A percentile compares a stretch with the other conserved stretches of the same genome.
These are phyloP conservation scores for Mycena kentingensis DNA, from an alignment of 768 basidiomycete species.

Conservation along the genomic window DNA sequence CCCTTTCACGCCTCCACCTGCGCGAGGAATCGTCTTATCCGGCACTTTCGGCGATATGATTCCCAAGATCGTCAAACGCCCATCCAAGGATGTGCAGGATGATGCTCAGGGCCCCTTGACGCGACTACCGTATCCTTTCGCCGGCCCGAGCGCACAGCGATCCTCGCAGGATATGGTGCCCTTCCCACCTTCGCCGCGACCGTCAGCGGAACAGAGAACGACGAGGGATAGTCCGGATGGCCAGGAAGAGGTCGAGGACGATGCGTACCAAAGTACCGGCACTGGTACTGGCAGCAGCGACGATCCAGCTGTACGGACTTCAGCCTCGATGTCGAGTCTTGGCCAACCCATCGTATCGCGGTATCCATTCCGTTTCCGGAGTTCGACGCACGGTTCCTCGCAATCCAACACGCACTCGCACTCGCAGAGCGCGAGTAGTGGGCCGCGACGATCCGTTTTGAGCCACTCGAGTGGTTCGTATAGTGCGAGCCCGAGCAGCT, in stretches of 20 bases:
- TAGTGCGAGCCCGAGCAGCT: constrained; percentile 27
- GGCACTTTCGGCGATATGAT: constrained; percentile 49
- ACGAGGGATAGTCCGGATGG: constrained; percentile 33
- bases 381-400: constrained; percentile 48
- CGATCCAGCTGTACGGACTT: constrained; percentile 59
- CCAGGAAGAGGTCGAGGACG: constrained; percentile 45
- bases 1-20: constrained; percentile 52
- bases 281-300: too few relatives aligned
- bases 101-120: constrained; percentile 48
- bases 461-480: too few relatives aligned
- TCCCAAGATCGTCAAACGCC: constrained; percentile 45
- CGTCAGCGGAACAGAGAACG: constrained; percentile 39
- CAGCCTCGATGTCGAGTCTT: constrained; percentile 83
- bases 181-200: constrained; percentile 66
- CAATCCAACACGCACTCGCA: constrained; percentile 37
- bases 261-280: constrained; percentile 48
- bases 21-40: constrained; percentile 57
- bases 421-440: constrained; percentile 27
- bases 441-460: too few relatives aligned
- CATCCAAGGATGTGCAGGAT: constrained; percentile 50
- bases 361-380: constrained; percentile 72
- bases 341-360: constrained; percentile 74
- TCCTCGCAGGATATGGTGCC: constrained; percentile 67
- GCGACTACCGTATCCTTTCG: constrained; percentile 72
- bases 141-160: constrained; percentile 58